Conservation (phyloP, 2,329 filamentous ascomycete species). For the Alternaria solani region DNA sequence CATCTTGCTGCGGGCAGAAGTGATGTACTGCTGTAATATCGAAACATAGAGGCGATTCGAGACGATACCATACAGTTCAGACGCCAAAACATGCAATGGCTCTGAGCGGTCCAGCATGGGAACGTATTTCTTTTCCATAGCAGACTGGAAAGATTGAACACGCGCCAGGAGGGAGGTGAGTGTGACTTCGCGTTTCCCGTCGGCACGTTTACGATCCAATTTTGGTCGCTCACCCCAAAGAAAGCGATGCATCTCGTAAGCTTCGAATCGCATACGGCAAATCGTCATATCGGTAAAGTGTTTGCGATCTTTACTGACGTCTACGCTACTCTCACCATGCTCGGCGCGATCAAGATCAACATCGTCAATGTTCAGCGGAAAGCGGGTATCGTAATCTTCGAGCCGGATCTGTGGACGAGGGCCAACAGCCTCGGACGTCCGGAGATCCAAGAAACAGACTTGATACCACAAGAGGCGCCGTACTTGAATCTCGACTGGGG, state of each 20-base stretch:
- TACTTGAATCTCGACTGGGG: conserved; percentile 73
- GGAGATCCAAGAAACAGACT: conserved; percentile 77
- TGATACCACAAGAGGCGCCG: conserved; percentile 80
- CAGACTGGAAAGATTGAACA: conserved; percentile 71
- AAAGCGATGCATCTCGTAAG: conserved; percentile 74
- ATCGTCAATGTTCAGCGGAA: conserved; percentile 76
- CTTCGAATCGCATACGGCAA: conserved; percentile 73
- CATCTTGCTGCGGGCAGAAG: conserved; percentile 57
- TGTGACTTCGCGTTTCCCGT: conserved; percentile 34
- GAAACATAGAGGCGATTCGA: conserved; percentile 71
- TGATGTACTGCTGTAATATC: conserved; percentile 73
- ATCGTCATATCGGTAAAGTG: conserved; percentile 74
- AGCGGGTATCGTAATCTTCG: conserved; percentile 77
- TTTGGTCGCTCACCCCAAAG: conserved; percentile 74
- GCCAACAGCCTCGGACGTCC: conserved; percentile 77
- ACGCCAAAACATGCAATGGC: conserved; percentile 70
- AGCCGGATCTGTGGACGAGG: conserved; percentile 74
- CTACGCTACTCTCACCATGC: conserved; percentile 39
- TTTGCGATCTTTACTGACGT: conserved; percentile 57
- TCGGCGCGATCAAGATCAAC: conserved; percentile 60
- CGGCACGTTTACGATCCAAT: conserved; percentile 59
- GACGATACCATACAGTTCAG: conserved; percentile 70
- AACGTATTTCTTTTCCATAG: conserved; percentile 71
- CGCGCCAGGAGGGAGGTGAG: conserved; percentile 71
- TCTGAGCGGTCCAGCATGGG: conserved; percentile 68